A percentile compares a stretch with the other conserved stretches of the same genome.
These are phyloP conservation scores for Gardenia jasminoides DNA, from an alignment of 257 asterid genomes.

Conservation along the genomic window DNA sequence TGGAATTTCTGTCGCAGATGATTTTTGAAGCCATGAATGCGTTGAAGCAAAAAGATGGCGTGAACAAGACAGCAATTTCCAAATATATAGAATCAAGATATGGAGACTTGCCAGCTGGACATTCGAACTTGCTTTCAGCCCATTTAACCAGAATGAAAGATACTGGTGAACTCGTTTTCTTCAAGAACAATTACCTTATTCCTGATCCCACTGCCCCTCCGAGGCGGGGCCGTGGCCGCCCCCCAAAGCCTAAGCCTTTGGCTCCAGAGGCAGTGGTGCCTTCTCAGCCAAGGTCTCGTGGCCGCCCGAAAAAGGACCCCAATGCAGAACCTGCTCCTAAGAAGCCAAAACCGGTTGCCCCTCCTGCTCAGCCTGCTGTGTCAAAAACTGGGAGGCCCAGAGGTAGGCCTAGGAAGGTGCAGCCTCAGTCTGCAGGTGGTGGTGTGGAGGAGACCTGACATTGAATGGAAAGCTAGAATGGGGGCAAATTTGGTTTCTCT, in stretches of 20 bases:
- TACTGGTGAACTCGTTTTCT: constrained; percentile 55
- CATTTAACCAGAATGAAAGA: constrained; percentile 60
- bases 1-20: constrained; percentile 44
- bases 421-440: constrained; percentile 34
- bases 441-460: constrained; percentile 20
- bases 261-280: constrained; percentile 33
- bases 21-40: constrained; percentile 73
- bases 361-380: constrained; percentile 28
- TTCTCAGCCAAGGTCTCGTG: constrained; percentile 55
- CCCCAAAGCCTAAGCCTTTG: constrained; percentile 63
- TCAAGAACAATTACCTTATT: constrained; percentile 68
- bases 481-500: background rate
- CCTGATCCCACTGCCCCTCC: constrained; percentile 60
- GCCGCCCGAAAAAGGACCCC: constrained; percentile 82
- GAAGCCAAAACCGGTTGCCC: constrained; percentile 54
- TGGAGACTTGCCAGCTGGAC: constrained; percentile 66
- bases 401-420: constrained; percentile 80
- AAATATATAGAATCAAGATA: constrained; percentile 67
- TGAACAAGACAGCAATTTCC: constrained; percentile 66
- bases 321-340: constrained; percentile 64
- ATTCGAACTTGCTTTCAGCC: constrained; percentile 51
- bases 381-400: constrained; percentile 62
- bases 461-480: background rate
- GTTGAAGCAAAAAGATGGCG: constrained; percentile 58
- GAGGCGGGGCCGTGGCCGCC: constrained; percentile 82